Conservation (phyloP, 1,284 basidiomycete genomes). For the Xerocomus minutiporus region DNA sequence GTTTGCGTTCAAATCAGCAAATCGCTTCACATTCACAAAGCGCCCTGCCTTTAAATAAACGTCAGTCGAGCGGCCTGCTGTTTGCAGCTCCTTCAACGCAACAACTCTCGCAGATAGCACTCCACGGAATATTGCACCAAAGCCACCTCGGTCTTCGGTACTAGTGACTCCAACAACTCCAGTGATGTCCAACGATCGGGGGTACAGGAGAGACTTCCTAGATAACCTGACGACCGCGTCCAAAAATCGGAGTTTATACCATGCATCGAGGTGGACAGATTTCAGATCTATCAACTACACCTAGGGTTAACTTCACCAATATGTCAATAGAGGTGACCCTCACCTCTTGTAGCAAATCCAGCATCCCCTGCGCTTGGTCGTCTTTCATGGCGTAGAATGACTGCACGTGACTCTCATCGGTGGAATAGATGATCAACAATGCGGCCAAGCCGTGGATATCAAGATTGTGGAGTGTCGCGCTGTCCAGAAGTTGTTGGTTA, state of each 20-base stretch:
- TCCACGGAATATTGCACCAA: constrained; percentile 25
- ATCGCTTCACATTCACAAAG: not conserved
- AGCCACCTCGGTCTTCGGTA: constrained; percentile 21
- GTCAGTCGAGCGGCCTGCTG: constrained; percentile 8
- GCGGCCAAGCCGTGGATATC: constrained; percentile 27
- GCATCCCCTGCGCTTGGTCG: constrained; percentile 22
- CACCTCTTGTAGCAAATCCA: constrained; percentile 29
- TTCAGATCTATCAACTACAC: constrained; percentile 25
- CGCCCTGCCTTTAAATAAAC: constrained; percentile 20
- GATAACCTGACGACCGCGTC: constrained; percentile 30
- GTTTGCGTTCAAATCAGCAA: constrained; percentile 2
- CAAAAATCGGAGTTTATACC: constrained; percentile 29
- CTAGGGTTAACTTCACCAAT: not conserved
- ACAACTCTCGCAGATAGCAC: constrained; percentile 22
- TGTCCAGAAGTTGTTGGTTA: constrained; percentile 13
- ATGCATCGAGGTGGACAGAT: constrained; percentile 19
- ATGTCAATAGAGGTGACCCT: not conserved
- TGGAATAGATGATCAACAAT: constrained; percentile 21
- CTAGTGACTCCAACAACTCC: constrained; percentile 15
- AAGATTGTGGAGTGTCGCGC: constrained; percentile 14
- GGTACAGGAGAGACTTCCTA: constrained; percentile 25
- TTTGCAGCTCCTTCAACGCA: constrained; percentile 24
- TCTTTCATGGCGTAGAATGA: constrained; percentile 23
- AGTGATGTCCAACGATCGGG: constrained; percentile 19
- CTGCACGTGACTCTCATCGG: constrained; percentile 11